These are phyloP conservation scores for Dendrothele bispora DNA, from an alignment of 768 basidiomycete genomes.

Conservation along the genomic window DNA sequence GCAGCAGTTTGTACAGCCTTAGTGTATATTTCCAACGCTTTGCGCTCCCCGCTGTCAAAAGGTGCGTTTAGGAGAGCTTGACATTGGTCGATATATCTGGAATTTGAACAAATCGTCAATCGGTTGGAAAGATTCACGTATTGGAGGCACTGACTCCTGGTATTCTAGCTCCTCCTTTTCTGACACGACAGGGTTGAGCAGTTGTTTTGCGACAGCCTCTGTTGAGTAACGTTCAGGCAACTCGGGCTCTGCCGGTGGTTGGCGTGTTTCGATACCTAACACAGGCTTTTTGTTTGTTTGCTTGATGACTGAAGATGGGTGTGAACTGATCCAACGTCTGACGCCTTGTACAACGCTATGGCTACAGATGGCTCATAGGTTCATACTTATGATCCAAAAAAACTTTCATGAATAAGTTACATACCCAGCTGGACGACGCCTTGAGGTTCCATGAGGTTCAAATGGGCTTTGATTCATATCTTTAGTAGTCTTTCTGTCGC, in stretches of 20 bases:
- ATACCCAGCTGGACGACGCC: constrained; percentile 36
- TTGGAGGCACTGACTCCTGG: constrained; percentile 53
- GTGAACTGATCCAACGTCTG: constrained; percentile 71
- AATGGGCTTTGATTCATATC: constrained; percentile 78
- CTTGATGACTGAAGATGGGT: constrained; percentile 41
- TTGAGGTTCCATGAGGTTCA: constrained; percentile 50
- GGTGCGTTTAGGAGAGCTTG: constrained; percentile 58
- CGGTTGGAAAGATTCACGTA: no score
- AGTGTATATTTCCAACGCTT: constrained; percentile 58
- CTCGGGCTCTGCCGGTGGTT: constrained; percentile 27
- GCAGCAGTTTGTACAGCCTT: constrained; percentile 49
- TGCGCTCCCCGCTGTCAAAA: constrained; percentile 45
- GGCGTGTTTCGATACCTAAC: constrained; percentile 35
- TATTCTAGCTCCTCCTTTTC: constrained; percentile 71
- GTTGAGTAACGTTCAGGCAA: constrained; percentile 52
- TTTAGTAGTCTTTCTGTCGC: constrained; percentile 62
- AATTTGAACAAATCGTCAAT: neutral
- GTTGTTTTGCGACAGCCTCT: constrained; percentile 53
- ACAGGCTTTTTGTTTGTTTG: constrained; percentile 35
- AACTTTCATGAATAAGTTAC: no score
- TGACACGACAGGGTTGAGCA: constrained; percentile 64
- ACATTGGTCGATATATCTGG: constrained; percentile 74
- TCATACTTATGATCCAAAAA: no score
- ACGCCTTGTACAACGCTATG: constrained; percentile 76
- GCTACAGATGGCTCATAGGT: no score